A percentile compares a stretch with the other conserved stretches of the same genome.
Conservation (phyloP, 306 rosid species). For the Citrullus amarus region DNA sequence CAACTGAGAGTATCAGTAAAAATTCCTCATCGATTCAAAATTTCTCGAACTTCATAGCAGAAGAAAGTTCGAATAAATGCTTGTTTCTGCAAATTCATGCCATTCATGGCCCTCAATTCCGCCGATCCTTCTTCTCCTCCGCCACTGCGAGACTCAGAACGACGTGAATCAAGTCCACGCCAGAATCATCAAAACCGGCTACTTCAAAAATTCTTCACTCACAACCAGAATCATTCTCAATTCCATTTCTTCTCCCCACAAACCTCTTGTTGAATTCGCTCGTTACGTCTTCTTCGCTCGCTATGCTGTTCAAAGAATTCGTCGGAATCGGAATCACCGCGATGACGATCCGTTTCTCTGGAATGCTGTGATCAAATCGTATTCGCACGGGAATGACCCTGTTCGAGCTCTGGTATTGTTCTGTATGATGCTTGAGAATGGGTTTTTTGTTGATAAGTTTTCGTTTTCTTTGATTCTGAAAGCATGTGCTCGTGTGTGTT, state of each 20-base stretch:
- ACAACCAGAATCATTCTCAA: slow-evolving; percentile 43
- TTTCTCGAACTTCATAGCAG: not conserved
- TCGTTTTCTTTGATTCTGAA: slow-evolving; percentile 53
- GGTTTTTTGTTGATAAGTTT: slow-evolving; percentile 45
- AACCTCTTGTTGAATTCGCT: slow-evolving; percentile 45
- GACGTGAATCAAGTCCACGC: slow-evolving; percentile 55
- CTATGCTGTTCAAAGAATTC: slow-evolving; percentile 21
- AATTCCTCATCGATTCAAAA: not conserved
- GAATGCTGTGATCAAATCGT: slow-evolving; percentile 61
- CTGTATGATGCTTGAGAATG: slow-evolving; percentile 51
- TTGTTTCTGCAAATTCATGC: slow-evolving; percentile 33
- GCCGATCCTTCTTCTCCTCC: slow-evolving; percentile 29
- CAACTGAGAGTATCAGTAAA: not conserved
- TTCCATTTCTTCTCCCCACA: slow-evolving; percentile 51
- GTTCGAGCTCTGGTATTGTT: slow-evolving; percentile 31
- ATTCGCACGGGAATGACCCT: slow-evolving; percentile 64
- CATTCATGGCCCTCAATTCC: slow-evolving; percentile 48
- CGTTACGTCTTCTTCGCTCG: slow-evolving; percentile 49
- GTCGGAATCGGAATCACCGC: not conserved
- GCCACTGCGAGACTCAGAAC: slow-evolving; percentile 37
- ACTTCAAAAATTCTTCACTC: slow-evolving; percentile 21
- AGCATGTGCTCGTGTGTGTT: slow-evolving; percentile 55
- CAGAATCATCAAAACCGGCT: slow-evolving; percentile 41
- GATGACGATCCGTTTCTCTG: slow-evolving; percentile 58
- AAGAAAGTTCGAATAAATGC: slow-evolving; percentile 22